Base-by-base conservation (phyloP, 352 stramenopile species). In the Blastocystis sp. region DNA sequence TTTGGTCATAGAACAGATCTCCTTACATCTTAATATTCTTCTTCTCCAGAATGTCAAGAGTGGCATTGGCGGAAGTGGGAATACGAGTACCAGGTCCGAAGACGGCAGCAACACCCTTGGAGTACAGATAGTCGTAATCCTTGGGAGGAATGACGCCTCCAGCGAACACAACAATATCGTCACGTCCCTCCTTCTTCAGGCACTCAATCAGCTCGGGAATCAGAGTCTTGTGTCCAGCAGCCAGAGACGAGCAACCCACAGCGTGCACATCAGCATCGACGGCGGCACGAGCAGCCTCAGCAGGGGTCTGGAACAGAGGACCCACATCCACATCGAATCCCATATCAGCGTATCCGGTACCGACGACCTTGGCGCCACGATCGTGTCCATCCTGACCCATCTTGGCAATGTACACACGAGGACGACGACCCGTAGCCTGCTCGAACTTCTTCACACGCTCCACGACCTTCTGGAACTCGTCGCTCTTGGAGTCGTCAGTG, bases 281-380 rank as follows among this genome's bases (percentile, higher is more conserved):
- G 42, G 95, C 95, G 88, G 94, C 90, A n/a, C 91, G 78, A 32
- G 91, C 91, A 40, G 93, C 91, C 87, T 95, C 92, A 79, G 91
- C 88, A 4, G 91, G 92, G 40, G 92, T 94, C 88, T 94, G 93
- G 87, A 98, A 98, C 27, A 98, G 88, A 56, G 94, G 93, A 14
- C 94, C 94, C 59, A 98, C 92, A 87, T 98, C 95, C 24, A 98
- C 95, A 90, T 98, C 95, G 87, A 97, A 98, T 27, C 95, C 95
- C 84, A 98, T 89, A 88, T 98, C 95, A 24, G 92, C 94, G 87
- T 97, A 97, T 24, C 94, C 94, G 75, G 90, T 95, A 1, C 94
- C 94, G 87, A 98, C 96, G 16, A 98, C 94, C 87, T 97, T 98
- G 34, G 94, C 95, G 67, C 95, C 95, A 84, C 95, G 91, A 88